A percentile compares a stretch with the other conserved stretches of the same genome.
phyloP scores from a whole-genome alignment of 371 early-diverging fungal genomes.

The Gilbertella persicaria region DNA sequence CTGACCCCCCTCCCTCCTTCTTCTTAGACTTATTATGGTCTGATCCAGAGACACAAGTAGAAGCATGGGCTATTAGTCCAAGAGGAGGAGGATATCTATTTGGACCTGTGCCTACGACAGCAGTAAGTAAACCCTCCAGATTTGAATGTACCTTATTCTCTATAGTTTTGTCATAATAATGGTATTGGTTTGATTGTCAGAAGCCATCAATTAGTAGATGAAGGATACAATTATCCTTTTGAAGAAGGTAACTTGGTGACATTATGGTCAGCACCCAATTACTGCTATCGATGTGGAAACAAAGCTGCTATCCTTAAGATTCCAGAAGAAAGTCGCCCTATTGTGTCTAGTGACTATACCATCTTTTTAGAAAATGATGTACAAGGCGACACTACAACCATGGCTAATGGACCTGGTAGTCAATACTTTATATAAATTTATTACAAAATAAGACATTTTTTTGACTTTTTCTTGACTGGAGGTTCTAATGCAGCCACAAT shows the following conservation, averaged over 20 bases:
- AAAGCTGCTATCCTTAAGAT: constrained; percentile 96
- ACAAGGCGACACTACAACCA: constrained; percentile 37
- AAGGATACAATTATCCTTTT: constrained; percentile 98
- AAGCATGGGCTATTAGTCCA: constrained; percentile 97
- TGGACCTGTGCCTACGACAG: constrained; percentile 95
- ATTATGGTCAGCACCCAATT: constrained; percentile 99
- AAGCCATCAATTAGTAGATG: constrained; percentile 97
- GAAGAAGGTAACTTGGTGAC: constrained; percentile 97
- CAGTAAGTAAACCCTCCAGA: constrained; percentile 49
- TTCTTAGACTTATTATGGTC: constrained; percentile 93
- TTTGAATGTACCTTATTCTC: neutral
- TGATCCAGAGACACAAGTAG: constrained; percentile 96
- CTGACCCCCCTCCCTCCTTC: too few species aligned
- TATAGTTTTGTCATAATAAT: constrained; percentile 96
- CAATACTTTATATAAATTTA: constrained; percentile 46
- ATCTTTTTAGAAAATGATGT: constrained; percentile 80
- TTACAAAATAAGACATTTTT: constrained; percentile 77
- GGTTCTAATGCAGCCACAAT: constrained; percentile 98
- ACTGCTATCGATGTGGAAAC: constrained; percentile 99
- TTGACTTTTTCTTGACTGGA: constrained; percentile 78
- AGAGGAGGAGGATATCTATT: constrained; percentile 99
- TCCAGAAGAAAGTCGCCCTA: constrained; percentile 74
- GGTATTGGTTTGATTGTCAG: constrained; percentile 91
- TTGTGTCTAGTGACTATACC: constrained; percentile 79
- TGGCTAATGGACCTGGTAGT: constrained; percentile 36